Percentiles rank a stretch among this genome's conserved stretches.
Conservation (phyloP, 129 eudicot species). For the Tagetes erecta region DNA sequence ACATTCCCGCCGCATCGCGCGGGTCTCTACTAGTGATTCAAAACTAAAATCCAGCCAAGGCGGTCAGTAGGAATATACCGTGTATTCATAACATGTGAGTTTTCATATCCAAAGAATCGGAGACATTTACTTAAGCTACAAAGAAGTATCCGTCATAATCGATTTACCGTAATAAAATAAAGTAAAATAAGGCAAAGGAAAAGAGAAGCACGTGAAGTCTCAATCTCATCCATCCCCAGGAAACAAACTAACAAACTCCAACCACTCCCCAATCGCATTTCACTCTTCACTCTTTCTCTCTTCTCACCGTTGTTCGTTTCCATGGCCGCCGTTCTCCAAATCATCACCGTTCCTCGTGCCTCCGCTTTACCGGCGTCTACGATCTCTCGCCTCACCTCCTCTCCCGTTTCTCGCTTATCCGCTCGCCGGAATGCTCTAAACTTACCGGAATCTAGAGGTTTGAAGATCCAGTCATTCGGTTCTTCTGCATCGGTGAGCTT, state of each 20-base stretch:
- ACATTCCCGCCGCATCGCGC: no score
- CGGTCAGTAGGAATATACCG: no score
- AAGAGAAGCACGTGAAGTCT: background rate
- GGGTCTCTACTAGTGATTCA: no score
- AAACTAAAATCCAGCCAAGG: no score
- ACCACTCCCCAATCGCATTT: background rate
- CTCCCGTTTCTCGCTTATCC: background rate
- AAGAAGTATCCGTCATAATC: no score
- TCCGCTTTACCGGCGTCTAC: constrained; percentile 5
- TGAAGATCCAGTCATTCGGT: background rate
- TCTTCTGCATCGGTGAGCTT: constrained; percentile 1
- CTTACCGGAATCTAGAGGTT: background rate
- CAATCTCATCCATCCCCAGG: background rate
- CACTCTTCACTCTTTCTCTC: background rate
- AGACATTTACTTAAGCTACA: no score
- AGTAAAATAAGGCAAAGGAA: background rate
- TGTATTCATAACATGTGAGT: no score
- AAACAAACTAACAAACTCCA: constrained; percentile 2
- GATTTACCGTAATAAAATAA: no score
- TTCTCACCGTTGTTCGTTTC: background rate
- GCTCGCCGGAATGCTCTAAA: background rate
- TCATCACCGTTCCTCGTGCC: constrained; percentile 4
- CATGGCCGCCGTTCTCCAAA: constrained; percentile 9
- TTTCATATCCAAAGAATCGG: no score
- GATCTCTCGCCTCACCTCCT: background rate